Evolutionary conservation across 2,329 filamentous ascomycete species (phyloP), one percentile per base, ranked within the genome.

Genomic region (Talaromyces sp.): DNA sequence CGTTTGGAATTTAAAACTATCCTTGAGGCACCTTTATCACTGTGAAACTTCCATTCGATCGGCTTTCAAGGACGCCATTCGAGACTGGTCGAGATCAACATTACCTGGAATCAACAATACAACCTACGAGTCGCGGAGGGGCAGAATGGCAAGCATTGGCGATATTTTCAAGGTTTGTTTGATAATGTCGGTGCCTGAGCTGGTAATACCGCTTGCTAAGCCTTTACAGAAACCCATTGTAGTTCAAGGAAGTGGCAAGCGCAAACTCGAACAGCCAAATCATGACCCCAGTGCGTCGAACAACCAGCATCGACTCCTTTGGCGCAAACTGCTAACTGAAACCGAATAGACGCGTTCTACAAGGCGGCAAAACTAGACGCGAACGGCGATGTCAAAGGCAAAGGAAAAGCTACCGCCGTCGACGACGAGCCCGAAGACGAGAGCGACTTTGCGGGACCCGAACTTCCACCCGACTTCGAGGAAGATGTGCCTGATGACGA

Each of bases 401-500:
- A 80, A 64, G 76, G 75, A 6, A 80, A 80, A 58, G 67, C 67
- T 35, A 73, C 80, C 3, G 78, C 77, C 12, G 78, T 82, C 50
- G 78, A 81, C 33, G 82, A 84, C 40, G 80, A 80, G 12, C 66
- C 70, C 5, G 76, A 77, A 18, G 81, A 81, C 40, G 81, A 80
- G 23, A 75, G 75, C 31, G 76, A 79, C 61, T 76, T 75, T 31
- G 81, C 83, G 1, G 84, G 83, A 0, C 83, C 83, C 1, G 81
- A 85, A 48, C 77, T 84, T 39, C 83, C 85, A 14, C 81, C 81
- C 6, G 84, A 85, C 66, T 80, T 84, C 28, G 82, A 82, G 39
- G 85, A 84, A 58, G 83, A 86, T 55, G 80, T 83, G 77, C 80
- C 75, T 8, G 90, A 93, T 68, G 93, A 96, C 69, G 92, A 96